phyloP scores from a whole-genome alignment of 495 filamentous ascomycete genomes.

The Penicillium malachiteum region DNA sequence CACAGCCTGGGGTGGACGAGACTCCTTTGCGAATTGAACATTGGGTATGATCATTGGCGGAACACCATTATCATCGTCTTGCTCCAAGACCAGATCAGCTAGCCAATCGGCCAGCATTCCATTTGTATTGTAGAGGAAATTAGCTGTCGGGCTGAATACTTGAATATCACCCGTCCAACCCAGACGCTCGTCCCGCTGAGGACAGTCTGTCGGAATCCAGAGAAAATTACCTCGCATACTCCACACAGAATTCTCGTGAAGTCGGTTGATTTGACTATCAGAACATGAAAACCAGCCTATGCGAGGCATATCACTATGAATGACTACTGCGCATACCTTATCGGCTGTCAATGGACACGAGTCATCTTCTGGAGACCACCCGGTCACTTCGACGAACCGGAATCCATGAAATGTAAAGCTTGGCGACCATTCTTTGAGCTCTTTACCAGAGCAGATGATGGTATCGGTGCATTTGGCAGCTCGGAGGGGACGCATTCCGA shows the following conservation, averaged over 20 bases:
- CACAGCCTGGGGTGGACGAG: constrained; percentile 32
- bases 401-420: constrained; percentile 58
- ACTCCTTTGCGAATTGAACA: constrained; percentile 13
- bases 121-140: constrained; percentile 49
- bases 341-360: constrained; percentile 13
- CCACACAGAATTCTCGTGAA: constrained; percentile 52
- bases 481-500: constrained; percentile 46
- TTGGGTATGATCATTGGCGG: constrained; percentile 38
- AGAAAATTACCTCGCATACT: constrained; percentile 56
- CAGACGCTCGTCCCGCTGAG: constrained; percentile 54
- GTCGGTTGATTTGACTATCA: constrained; percentile 44
- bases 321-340: constrained; percentile 44
- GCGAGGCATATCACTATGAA: constrained; percentile 51
- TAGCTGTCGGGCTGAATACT: constrained; percentile 47
- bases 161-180: constrained; percentile 58
- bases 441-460: constrained; percentile 21
- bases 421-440: constrained; percentile 26
- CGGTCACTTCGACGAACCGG: constrained; percentile 50
- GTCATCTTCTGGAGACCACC: constrained; percentile 34
- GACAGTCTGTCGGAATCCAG: constrained; percentile 54
- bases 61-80: constrained; percentile 25
- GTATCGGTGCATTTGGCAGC: constrained; percentile 38
- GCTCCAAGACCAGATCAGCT: constrained; percentile 39
- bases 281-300: constrained; percentile 50
- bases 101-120: constrained; percentile 51